These are phyloP conservation scores for Phycomyces nitens DNA, from an alignment of 192 early-diverging fungal genomes.

Conservation along the genomic window DNA sequence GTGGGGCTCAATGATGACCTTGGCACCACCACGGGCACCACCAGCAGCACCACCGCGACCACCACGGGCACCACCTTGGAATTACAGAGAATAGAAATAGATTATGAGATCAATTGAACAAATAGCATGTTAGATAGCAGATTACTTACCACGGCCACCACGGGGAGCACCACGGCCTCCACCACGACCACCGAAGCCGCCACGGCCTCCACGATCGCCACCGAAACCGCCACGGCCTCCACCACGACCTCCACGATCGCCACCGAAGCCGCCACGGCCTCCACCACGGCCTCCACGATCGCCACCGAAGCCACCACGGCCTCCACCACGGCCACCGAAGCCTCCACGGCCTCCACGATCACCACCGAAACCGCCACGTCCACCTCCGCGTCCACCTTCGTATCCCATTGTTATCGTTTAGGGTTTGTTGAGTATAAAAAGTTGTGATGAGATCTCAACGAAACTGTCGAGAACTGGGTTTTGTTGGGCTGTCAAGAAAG, in stretches of 20 bases:
- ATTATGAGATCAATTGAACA: not conserved
- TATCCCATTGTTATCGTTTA: constrained; percentile 23
- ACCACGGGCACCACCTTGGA: constrained; percentile 35
- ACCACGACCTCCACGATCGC: constrained; percentile 51
- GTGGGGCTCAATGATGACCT: constrained; percentile 96
- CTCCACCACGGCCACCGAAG: constrained; percentile 46
- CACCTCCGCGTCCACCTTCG: constrained; percentile 31
- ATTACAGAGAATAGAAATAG: not conserved
- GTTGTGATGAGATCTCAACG: constrained; percentile 1
- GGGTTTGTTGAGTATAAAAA: constrained; percentile 3
- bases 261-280: constrained; percentile 47
- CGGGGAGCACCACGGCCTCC: constrained; percentile 38
- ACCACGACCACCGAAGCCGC: constrained; percentile 38
- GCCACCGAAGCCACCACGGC: constrained; percentile 32
- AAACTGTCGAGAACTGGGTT: not conserved
- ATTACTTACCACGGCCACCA: constrained; percentile 31
- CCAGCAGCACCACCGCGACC: constrained; percentile 60
- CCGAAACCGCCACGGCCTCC: constrained; percentile 46
- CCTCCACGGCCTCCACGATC: constrained; percentile 30
- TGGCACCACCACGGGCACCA: constrained; percentile 86
- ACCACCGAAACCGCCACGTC: constrained; percentile 18
- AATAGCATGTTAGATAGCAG: not conserved
- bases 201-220: constrained; percentile 39
- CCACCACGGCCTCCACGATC: constrained; percentile 22
- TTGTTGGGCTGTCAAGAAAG: constrained; percentile 1